Evolutionary conservation across 139 green algal genomes (phyloP).

Genomic region (Chlorella sp.): DNA sequence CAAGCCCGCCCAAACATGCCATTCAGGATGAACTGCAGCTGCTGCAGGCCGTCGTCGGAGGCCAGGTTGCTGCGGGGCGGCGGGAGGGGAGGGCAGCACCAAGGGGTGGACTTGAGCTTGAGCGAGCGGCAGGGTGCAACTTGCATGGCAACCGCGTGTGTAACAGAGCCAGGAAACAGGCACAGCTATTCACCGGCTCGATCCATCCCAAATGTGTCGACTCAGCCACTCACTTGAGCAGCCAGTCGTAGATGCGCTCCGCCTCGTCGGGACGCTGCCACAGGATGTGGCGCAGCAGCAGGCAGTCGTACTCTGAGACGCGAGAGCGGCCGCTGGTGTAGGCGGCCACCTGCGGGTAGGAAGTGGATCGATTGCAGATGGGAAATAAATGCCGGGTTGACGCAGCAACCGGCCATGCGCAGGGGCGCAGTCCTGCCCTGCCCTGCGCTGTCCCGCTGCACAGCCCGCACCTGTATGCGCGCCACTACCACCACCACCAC

Average conservation of each 20-base stretch:
- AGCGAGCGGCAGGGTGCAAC: neutral
- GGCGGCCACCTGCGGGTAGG: conserved; percentile 73
- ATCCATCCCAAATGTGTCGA: neutral
- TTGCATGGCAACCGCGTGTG: no score
- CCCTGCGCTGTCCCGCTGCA: no score
- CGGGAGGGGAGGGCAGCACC: no score
- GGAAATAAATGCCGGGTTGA: no score
- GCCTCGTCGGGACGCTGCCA: conserved; percentile 74
- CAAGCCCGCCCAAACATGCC: conserved; percentile 75
- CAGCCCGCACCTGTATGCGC: no score
- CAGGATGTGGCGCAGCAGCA: conserved; percentile 79
- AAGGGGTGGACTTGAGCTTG: no score
- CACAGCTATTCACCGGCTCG: neutral
- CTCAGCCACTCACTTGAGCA: conserved; percentile 8
- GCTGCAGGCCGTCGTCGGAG: conserved; percentile 77
- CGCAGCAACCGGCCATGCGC: no score
- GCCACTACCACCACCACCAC: no score
- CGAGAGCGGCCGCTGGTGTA: conserved; percentile 54
- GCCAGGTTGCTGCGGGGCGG: conserved; percentile 26
- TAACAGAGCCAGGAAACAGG: no score
- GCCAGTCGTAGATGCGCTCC: conserved; percentile 52
- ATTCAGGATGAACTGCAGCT: conserved; percentile 65
- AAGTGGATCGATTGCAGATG: no score
- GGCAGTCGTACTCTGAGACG: conserved; percentile 73
- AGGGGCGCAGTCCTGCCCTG: no score